Evolutionary conservation across 768 basidiomycete species (phyloP), one percentile per base, ranked within the genome.

Genomic region (Scleroderma bovista): DNA sequence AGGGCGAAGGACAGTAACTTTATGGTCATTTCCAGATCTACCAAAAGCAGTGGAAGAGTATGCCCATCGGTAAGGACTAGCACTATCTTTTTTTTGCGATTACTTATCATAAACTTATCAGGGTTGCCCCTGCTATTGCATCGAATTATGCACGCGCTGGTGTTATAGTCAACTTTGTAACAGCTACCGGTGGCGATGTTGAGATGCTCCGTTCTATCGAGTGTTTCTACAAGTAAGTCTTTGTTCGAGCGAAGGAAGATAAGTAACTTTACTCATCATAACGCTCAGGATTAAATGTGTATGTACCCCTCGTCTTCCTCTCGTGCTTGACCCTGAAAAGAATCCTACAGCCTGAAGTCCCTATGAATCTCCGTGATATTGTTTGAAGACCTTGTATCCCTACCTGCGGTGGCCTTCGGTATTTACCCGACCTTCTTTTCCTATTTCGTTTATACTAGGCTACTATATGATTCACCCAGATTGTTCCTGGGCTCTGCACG

Each of bases 161-260:
- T 24, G 88, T 97, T 47, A 79, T 96, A 52, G 79, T 99, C 63
- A 98, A 95, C 68, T 93, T 98, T 60, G 94, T 98, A 54, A 96
- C 94, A 50, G 95, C 94, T 48, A 93, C 93, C 13, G 93, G 94
- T 26, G 94, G 93, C 37, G 95, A 98, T 66, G 94, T 97, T 48
- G 95, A 98, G 73, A 96, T 97, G 93, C 74, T 98, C 54, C 81
- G 95, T 62, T 90, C 89, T 58, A 97, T 97, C 76, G 95, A 98
- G 75, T 95, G 93, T 78, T 95, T 93, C 73, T 97, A 95, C 78
- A 92, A 92, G 90, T 91, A 57, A 57, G 80, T 67, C 47, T 52
- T 68, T 65, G 26, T 29, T 33, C 32, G 33, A 1, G 26, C 36
- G 33, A 23, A 41, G 52, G 16, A 16, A 9, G 33, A 17, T 22